Evolutionary conservation across 768 basidiomycete genomes (phyloP).

Genomic region (Psilocybe cyanescens): DNA sequence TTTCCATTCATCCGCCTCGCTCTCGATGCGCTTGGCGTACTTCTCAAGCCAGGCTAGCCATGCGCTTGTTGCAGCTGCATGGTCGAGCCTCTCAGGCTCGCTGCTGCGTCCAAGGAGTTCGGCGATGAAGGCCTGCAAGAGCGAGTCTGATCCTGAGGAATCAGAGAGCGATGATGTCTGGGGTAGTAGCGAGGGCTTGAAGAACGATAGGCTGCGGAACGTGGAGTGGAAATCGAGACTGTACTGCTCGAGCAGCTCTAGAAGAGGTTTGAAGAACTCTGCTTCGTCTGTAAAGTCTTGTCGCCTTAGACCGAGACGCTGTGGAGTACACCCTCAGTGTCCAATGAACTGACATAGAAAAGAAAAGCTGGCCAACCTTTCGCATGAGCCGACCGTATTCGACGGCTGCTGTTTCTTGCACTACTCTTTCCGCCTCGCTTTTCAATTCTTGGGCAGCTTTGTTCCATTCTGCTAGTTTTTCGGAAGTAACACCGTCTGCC

Average conservation of each 20-base stretch:
- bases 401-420: slow-evolving; percentile 58
- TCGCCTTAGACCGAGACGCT: slow-evolving; percentile 82
- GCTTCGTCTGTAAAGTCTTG: slow-evolving; percentile 60
- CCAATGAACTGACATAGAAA: neutral
- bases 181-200: slow-evolving; percentile 46
- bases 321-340: neutral
- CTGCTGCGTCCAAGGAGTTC: slow-evolving; percentile 51
- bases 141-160: neutral
- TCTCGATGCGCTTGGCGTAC: slow-evolving; percentile 62
- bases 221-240: slow-evolving; percentile 88
- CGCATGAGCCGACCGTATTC: slow-evolving; percentile 76
- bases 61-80: slow-evolving; percentile 47
- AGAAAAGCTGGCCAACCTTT: slow-evolving; percentile 47
- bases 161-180: neutral
- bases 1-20: slow-evolving; percentile 53
- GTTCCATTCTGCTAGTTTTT: slow-evolving; percentile 66
- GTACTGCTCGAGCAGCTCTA: slow-evolving; percentile 75
- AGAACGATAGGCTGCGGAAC: slow-evolving; percentile 72
- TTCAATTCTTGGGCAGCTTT: slow-evolving; percentile 56
- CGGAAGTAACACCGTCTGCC: slow-evolving; percentile 55
- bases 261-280: slow-evolving; percentile 63
- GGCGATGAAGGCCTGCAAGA: slow-evolving; percentile 44
- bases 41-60: slow-evolving; percentile 67
- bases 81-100: slow-evolving; percentile 47
- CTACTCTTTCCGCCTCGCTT: slow-evolving; percentile 63